Conservation (phyloP, 2,329 filamentous ascomycete genomes). For the Penicillium corylophilum region DNA sequence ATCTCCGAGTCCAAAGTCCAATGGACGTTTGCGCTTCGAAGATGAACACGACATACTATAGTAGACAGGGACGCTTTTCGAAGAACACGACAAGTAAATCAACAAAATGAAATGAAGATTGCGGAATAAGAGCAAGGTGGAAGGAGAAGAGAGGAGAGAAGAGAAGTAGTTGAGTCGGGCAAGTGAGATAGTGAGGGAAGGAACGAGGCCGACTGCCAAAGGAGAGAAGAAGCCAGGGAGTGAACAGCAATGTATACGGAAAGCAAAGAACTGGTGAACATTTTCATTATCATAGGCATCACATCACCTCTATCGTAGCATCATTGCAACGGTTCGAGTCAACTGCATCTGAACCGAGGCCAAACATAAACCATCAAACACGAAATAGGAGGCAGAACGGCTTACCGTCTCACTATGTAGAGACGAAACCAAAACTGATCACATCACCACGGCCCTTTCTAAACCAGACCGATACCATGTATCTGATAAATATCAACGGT, state of each 20-base stretch:
- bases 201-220: neutral
- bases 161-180: neutral
- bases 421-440: slow-evolving; percentile 1
- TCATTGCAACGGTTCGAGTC: slow-evolving; percentile 17
- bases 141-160: no score
- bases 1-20: no score
- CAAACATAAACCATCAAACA: slow-evolving; percentile 10
- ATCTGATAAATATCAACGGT: neutral
- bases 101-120: no score
- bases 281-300: slow-evolving; percentile 24
- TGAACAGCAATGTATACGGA: neutral
- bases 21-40: no score
- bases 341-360: slow-evolving; percentile 8
- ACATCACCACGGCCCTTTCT: neutral
- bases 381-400: neutral
- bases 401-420: neutral
- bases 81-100: no score
- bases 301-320: slow-evolving; percentile 27
- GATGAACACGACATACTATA: no score
- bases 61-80: no score
- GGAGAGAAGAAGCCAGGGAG: neutral
- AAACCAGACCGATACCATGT: neutral
- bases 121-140: no score
- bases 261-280: neutral
- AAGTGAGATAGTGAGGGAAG: neutral